A percentile compares a stretch with the other conserved stretches of the same genome.
Conservation (phyloP, 345 rosid species). For the Pistacia integerrima region DNA sequence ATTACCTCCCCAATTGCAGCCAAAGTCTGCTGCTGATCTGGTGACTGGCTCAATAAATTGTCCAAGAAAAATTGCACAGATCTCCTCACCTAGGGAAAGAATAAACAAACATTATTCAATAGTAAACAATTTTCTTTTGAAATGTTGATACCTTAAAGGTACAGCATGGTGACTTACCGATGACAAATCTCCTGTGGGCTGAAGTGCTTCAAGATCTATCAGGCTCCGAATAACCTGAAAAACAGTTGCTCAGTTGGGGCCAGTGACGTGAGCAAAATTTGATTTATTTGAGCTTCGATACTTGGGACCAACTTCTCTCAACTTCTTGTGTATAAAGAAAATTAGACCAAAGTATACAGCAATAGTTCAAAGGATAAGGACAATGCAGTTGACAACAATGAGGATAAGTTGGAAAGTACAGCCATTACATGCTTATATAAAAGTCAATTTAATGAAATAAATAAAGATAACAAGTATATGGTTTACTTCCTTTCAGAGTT, state of each 20-base stretch:
- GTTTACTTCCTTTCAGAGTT: not conserved
- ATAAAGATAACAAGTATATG: not conserved
- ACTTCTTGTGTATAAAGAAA: too few species aligned
- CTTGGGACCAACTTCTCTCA: too few species aligned
- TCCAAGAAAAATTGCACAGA: conserved; percentile 93
- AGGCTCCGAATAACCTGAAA: conserved; percentile 80
- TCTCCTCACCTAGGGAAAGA: conserved; percentile 72
- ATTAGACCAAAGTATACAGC: too few species aligned
- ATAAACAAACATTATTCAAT: not conserved
- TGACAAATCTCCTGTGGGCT: conserved; percentile 94
- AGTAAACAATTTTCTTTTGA: not conserved
- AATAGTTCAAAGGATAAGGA: too few species aligned
- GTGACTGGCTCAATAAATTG: conserved; percentile 73
- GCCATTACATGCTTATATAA: not conserved
- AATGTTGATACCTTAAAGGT: not conserved
- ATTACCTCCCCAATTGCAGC: conserved; percentile 91
- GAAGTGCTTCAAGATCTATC: conserved; percentile 90
- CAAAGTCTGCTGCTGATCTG: conserved; percentile 87
- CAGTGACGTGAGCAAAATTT: not conserved
- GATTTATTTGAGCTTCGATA: not conserved
- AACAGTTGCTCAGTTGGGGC: conserved; percentile 24
- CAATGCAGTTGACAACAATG: too few species aligned
- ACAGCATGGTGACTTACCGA: conserved; percentile 46
- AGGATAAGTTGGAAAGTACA: too few species aligned
- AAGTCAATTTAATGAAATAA: not conserved